Evolutionary conservation across 2,329 filamentous ascomycete species (phyloP).

Genomic region (Capronia americana): DNA sequence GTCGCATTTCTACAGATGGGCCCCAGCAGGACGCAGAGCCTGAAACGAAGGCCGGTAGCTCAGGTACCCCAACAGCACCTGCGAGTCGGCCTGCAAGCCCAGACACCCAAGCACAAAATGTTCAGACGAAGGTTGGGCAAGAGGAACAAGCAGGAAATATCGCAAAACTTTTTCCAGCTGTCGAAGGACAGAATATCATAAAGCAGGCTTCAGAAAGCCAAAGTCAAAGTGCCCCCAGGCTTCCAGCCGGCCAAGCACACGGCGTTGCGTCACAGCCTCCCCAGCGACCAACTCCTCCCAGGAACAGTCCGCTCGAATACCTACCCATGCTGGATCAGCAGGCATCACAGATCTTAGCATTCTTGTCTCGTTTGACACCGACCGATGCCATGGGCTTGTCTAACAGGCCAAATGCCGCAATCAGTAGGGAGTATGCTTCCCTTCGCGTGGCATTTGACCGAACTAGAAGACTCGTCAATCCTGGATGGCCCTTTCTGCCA

Average conservation of each 20-base stretch:
- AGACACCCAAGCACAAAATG: conserved; percentile 4
- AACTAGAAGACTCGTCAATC: conserved; percentile 66
- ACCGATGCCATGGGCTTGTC: conserved; percentile 62
- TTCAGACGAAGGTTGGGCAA: background rate
- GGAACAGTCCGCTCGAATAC: conserved; percentile 61
- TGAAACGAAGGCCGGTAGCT: background rate
- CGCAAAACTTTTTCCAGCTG: background rate
- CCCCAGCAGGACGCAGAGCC: conserved; percentile 41
- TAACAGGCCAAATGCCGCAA: conserved; percentile 60
- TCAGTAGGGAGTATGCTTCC: conserved; percentile 67
- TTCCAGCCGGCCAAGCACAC: conserved; percentile 2
- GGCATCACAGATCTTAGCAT: conserved; percentile 47
- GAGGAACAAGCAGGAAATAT: conserved; percentile 15
- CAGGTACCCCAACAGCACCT: background rate
- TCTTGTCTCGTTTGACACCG: conserved; percentile 31
- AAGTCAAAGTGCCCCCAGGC: background rate
- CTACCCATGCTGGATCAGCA: conserved; percentile 67
- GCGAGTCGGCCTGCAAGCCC: background rate
- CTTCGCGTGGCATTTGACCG: conserved; percentile 69
- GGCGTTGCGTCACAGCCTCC: conserved; percentile 13
- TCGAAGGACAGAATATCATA: background rate
- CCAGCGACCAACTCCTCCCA: conserved; percentile 12
- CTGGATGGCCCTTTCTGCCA: conserved; percentile 63
- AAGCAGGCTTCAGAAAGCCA: background rate
- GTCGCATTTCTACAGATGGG: conserved; percentile 45